These are phyloP conservation scores for Phytophthora megakarya DNA, from an alignment of 352 stramenopile genomes.

Conservation along the genomic window DNA sequence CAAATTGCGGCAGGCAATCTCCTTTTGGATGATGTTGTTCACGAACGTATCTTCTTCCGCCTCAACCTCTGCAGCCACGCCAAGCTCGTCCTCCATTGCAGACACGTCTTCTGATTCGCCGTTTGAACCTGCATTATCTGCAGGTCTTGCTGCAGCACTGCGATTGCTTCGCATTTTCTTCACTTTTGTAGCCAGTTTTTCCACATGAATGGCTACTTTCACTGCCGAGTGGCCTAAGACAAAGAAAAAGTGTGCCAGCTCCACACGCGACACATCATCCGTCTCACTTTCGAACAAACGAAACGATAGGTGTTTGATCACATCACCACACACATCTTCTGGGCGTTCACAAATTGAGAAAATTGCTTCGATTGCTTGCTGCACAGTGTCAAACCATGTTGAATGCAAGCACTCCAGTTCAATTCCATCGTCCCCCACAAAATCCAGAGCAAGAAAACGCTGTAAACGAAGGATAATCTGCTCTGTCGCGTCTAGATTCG, in stretches of 20 bases:
- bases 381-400: conserved; percentile 92
- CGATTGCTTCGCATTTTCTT: conserved; percentile 85
- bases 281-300: conserved; percentile 68
- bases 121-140: conserved; percentile 27
- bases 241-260: conserved; percentile 95
- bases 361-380: conserved; percentile 93
- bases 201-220: conserved; percentile 94
- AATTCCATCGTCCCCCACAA: conserved; percentile 69
- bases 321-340: conserved; percentile 78
- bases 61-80: conserved; percentile 89
- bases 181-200: conserved; percentile 85
- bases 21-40: conserved; percentile 91
- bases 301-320: conserved; percentile 71
- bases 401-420: conserved; percentile 47
- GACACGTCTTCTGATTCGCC: conserved; percentile 70
- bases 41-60: conserved; percentile 92
- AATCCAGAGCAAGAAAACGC: conserved; percentile 87
- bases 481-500: conserved; percentile 89
- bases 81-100: conserved; percentile 93
- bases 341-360: conserved; percentile 91
- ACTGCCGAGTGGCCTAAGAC: conserved; percentile 95
- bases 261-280: conserved; percentile 66
- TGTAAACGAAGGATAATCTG: conserved; percentile 90
- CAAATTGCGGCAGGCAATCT: conserved; percentile 93
- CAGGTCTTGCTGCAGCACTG: conserved; percentile 38